phyloP scores from a whole-genome alignment of 495 filamentous ascomycete genomes.

The Aspergillus saccharolyticus region DNA sequence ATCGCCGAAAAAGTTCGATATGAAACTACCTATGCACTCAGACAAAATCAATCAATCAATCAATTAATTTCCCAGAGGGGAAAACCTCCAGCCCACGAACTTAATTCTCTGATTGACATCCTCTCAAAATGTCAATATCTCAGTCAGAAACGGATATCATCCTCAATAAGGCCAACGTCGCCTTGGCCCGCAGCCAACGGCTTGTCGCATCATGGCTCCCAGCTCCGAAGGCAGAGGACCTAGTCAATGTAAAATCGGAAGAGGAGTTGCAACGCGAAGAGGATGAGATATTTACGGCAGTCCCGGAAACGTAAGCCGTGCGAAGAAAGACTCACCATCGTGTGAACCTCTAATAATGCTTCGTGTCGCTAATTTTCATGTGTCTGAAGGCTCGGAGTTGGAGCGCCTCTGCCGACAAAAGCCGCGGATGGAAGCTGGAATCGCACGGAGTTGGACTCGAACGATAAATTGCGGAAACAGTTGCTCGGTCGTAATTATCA shows the following conservation, averaged over 20 bases:
- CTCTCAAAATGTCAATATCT: constrained; percentile 27
- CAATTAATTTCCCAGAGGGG: too few relatives aligned
- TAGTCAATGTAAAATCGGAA: constrained; percentile 37
- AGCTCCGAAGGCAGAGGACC: constrained; percentile 37
- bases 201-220: constrained; percentile 52
- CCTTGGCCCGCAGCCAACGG: constrained; percentile 46
- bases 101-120: not conserved
- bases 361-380: not conserved
- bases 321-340: too few relatives aligned
- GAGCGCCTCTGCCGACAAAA: constrained; percentile 41
- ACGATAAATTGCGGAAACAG: constrained; percentile 44
- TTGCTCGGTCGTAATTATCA: constrained; percentile 46
- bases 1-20: constrained; percentile 9
- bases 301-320: constrained; percentile 50
- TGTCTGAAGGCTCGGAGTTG: constrained; percentile 40
- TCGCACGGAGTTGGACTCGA: constrained; percentile 34
- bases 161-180: constrained; percentile 46
- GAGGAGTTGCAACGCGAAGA: constrained; percentile 44
- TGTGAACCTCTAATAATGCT: not conserved
- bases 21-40: too few relatives aligned
- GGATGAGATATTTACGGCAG: constrained; percentile 47
- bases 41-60: too few relatives aligned
- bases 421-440: constrained; percentile 37
- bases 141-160: constrained; percentile 44
- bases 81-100: too few relatives aligned